Base-by-base conservation (phyloP, 306 rosid genomes). In the Rosa multiflora region DNA sequence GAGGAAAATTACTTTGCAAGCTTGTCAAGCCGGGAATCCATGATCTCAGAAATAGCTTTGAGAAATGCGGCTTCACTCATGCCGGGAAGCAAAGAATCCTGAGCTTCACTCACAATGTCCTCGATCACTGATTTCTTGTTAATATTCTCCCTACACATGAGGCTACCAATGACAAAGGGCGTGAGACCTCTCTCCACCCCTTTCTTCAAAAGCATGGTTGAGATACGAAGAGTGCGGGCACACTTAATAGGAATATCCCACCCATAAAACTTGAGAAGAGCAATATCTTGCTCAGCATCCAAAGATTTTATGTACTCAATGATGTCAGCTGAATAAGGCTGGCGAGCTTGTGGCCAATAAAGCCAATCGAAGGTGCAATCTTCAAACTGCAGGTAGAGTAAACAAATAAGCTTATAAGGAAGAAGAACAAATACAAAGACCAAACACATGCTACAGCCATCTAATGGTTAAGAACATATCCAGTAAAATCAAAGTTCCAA, bases 331-430 rank as follows among this genome's bases (percentile, higher is more conserved):
- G 94, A 83, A 83, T 87, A 93, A 20, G 92, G 94, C 49, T 86
- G 77, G 37, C 71, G 81, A 64, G 94, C 98, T 79, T 93, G 98
- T 44, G 94, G 98, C 98, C 98, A 93, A 79, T 93, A 91, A 39
- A 93, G 97, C 98, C 98, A 93, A 68, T 93, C 97, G 76, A 93
- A 93, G 43, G 98, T 90, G 87, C 98, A 93, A 79, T 93, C 98
- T 83, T 93, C 97, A 83, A 93, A 93, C 98, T 93, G 91, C 88
- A 86, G 2, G 79, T 26, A 81, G 6, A 56, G 76, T 6, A 64
- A 75, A 69, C 12, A 79, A 39, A 63, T 67, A 9, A 72, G 52
- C 40, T 63, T 15, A 71, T 52, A 8, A 64, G 62, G 39, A 37
- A 8, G 8, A 39, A 7, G 47, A 67, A 8, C 72, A 37, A 40